Evolutionary conservation across 139 green algal species (phyloP), one percentile per base, ranked within the genome.

Genomic region (Chlamydomonas incerta): DNA sequence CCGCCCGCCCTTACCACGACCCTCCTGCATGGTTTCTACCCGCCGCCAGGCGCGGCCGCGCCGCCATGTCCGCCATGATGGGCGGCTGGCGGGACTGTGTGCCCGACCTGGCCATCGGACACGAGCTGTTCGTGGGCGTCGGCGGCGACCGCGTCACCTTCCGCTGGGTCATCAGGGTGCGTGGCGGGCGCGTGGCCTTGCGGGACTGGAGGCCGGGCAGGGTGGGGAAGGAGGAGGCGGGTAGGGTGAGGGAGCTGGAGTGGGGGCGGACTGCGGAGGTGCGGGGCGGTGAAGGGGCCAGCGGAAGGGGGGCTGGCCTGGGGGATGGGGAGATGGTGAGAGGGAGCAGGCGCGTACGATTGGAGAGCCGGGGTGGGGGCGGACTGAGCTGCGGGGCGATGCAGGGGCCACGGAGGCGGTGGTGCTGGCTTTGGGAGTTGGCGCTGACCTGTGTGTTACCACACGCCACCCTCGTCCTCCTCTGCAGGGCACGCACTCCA

Each of bases 1-100:
- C n/a, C n/a, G n/a, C n/a, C n/a, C n/a, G n/a, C n/a, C n/a, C n/a
- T n/a, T n/a, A n/a, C n/a, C n/a, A n/a, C n/a, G n/a, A n/a, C n/a
- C n/a, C n/a, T n/a, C n/a, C n/a, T n/a, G n/a, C n/a, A n/a, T n/a
- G n/a, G n/a, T n/a, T n/a, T 1, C 52, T 11, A 11, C n/a, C n/a
- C 65, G 9, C 13, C 26, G 18, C 37, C 63, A 83, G 63, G 46
- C 77, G 77, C 34, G 82, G 82, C 14, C 70, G 72, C 14, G 72
- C n/a, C 3, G 82, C 58, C 24, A 87, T 87, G 82, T 41, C 11
- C 26, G 71, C 82, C 18, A 87, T 87, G 82, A 87, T 87, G 82
- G 58, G 70, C 58, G 82, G 82, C 47, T 87, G 82, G 82, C 71
- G 82, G 15, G 71, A 82, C 41, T 69, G 68, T 52, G 1, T 87